These are phyloP conservation scores for Pleurotus tuber-regium DNA, from an alignment of 768 basidiomycete genomes.

Conservation along the genomic window DNA sequence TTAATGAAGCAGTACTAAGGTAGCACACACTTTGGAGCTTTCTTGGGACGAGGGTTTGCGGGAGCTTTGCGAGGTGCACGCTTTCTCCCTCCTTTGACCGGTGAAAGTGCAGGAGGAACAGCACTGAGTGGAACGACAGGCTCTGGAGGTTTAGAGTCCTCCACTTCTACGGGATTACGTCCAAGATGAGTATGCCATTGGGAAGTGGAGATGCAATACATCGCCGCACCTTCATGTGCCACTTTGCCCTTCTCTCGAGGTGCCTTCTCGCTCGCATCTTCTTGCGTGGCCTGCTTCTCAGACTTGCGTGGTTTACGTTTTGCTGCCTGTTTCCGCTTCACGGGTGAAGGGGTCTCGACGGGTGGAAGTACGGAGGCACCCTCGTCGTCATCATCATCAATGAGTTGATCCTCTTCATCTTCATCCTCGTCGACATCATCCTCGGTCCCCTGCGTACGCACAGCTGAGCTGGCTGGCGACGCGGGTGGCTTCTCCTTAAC, in stretches of 20 bases:
- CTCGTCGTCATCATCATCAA: constrained; percentile 63
- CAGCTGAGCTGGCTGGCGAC: constrained; percentile 16
- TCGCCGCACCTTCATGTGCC: constrained; percentile 31
- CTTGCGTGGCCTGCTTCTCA: constrained; percentile 15
- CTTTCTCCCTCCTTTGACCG: background rate
- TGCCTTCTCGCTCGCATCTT: constrained; percentile 39
- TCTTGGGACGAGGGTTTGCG: constrained; percentile 1
- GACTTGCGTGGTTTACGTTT: constrained; percentile 11
- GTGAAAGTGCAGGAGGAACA: constrained; percentile 15
- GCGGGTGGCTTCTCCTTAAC: constrained; percentile 33
- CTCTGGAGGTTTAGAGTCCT: constrained; percentile 20
- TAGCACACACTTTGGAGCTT: constrained; percentile 2
- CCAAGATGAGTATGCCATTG: constrained; percentile 39
- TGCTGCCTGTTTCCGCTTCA: constrained; percentile 11
- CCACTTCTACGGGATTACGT: constrained; percentile 34
- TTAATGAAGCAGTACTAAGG: background rate
- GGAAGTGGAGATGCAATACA: constrained; percentile 39
- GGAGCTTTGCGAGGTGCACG: constrained; percentile 4
- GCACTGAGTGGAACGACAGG: constrained; percentile 10
- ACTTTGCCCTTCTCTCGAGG: constrained; percentile 38
- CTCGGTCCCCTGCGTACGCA: background rate
- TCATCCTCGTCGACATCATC: constrained; percentile 62
- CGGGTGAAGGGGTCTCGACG: constrained; percentile 26
- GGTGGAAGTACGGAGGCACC: constrained; percentile 30
- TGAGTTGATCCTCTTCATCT: constrained; percentile 76